phyloP scores from a whole-genome alignment of 306 rosid species.

The Dryas alaskensis region DNA sequence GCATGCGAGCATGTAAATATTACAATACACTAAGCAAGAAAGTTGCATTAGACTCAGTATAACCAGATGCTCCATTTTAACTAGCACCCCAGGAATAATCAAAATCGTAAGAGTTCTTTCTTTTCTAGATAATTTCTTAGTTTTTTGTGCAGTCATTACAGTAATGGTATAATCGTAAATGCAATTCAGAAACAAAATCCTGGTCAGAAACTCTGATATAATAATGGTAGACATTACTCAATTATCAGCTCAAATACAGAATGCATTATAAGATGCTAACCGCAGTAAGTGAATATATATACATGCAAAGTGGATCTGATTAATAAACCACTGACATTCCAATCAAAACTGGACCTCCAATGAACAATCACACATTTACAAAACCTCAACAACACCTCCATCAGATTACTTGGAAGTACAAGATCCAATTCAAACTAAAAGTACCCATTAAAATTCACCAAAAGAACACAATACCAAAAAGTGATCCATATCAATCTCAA shows the following conservation, averaged over 20 bases:
- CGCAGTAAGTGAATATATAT: background rate
- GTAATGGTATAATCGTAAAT: too few relatives aligned
- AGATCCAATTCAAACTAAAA: conserved; percentile 51
- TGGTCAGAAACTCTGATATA: background rate
- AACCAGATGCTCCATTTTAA: background rate
- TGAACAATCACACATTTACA: conserved; percentile 20
- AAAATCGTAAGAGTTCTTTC: background rate
- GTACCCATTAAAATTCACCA: conserved; percentile 19
- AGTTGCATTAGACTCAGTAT: background rate
- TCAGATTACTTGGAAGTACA: conserved; percentile 18
- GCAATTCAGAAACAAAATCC: background rate
- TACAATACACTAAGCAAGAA: background rate
- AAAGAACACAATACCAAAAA: conserved; percentile 23
- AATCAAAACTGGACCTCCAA: conserved; percentile 19
- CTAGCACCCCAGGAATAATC: background rate
- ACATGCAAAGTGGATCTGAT: conserved; percentile 27
- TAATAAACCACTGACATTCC: conserved; percentile 25
- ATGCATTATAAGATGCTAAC: background rate
- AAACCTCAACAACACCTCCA: conserved; percentile 21
- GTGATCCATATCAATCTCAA: conserved; percentile 33
- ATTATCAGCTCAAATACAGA: background rate
- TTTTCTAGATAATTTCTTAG: background rate
- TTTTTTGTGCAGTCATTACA: background rate
- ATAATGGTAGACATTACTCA: conserved; percentile 11
- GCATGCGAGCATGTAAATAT: background rate